phyloP scores from a whole-genome alignment of 2,329 filamentous ascomycete genomes.

The Ilyonectria robusta region DNA sequence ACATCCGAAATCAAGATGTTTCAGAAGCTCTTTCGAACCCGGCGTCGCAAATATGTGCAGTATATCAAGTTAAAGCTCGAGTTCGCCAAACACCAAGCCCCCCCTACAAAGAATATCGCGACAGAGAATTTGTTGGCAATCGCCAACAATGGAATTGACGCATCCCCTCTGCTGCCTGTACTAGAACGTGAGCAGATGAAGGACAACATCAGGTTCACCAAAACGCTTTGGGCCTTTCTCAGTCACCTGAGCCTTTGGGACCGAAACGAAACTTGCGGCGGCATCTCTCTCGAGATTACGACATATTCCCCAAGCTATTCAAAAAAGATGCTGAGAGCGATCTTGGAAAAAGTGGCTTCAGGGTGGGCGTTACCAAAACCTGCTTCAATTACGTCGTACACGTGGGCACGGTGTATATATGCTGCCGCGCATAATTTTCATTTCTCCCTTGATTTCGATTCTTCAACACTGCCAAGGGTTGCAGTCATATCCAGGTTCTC shows the following conservation, averaged over 20 bases:
- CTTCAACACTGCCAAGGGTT: background rate
- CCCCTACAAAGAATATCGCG: background rate
- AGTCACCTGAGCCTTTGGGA: background rate
- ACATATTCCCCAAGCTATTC: constrained; percentile 14
- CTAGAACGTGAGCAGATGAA: background rate
- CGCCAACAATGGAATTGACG: background rate
- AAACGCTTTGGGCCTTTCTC: background rate
- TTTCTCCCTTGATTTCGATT: constrained; percentile 13
- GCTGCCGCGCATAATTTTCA: constrained; percentile 2
- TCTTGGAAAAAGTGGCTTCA: too few species aligned
- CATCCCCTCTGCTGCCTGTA: background rate
- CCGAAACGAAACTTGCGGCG: background rate
- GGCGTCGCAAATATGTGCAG: constrained; percentile 3
- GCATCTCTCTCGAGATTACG: constrained; percentile 15
- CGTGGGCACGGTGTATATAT: too few species aligned
- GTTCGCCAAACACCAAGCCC: background rate
- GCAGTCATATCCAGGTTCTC: constrained; percentile 2
- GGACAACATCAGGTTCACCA: background rate
- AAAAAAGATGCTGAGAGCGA: background rate
- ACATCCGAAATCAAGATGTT: background rate
- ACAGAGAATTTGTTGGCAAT: background rate
- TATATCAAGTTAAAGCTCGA: constrained; percentile 4
- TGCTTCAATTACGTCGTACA: too few species aligned
- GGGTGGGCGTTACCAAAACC: too few species aligned
- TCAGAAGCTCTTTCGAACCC: background rate